Percentiles rank a stretch among this genome's conserved stretches.
phyloP scores from a whole-genome alignment of 2,329 filamentous ascomycete genomes.

The Colletotrichum somersetense region DNA sequence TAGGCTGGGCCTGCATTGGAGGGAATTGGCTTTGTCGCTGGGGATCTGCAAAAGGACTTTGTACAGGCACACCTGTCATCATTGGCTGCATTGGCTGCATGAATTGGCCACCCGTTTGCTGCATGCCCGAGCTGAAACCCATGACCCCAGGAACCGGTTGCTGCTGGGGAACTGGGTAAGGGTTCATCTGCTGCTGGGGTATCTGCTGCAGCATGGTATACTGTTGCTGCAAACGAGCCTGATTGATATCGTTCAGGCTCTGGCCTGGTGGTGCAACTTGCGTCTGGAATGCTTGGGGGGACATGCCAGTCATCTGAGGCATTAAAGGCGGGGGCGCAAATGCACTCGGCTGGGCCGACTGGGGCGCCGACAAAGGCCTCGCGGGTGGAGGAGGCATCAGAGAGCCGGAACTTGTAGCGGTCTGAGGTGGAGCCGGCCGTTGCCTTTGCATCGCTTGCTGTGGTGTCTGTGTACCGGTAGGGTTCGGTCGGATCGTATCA shows the following conservation, averaged over 20 bases:
- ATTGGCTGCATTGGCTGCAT: slow-evolving; percentile 66
- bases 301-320: slow-evolving; percentile 83
- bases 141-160: slow-evolving; percentile 52
- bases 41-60: slow-evolving; percentile 57
- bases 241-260: slow-evolving; percentile 79
- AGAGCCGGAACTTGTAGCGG: slow-evolving; percentile 68
- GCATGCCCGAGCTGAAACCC: slow-evolving; percentile 52
- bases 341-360: slow-evolving; percentile 79
- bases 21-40: slow-evolving; percentile 56
- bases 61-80: slow-evolving; percentile 59
- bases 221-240: slow-evolving; percentile 74
- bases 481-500: slow-evolving; percentile 48
- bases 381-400: slow-evolving; percentile 82
- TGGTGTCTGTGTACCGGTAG: slow-evolving; percentile 32
- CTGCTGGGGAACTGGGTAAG: slow-evolving; percentile 50
- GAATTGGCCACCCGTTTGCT: slow-evolving; percentile 49
- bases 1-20: slow-evolving; percentile 71
- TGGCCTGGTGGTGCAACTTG: slow-evolving; percentile 80
- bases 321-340: slow-evolving; percentile 83
- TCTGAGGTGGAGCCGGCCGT: slow-evolving; percentile 57
- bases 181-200: slow-evolving; percentile 55
- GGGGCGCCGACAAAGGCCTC: slow-evolving; percentile 88
- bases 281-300: slow-evolving; percentile 58
- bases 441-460: slow-evolving; percentile 55
- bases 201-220: slow-evolving; percentile 62